Base-by-base conservation (phyloP, 2,329 filamentous ascomycete genomes). In the Trichophaea hybrida region DNA sequence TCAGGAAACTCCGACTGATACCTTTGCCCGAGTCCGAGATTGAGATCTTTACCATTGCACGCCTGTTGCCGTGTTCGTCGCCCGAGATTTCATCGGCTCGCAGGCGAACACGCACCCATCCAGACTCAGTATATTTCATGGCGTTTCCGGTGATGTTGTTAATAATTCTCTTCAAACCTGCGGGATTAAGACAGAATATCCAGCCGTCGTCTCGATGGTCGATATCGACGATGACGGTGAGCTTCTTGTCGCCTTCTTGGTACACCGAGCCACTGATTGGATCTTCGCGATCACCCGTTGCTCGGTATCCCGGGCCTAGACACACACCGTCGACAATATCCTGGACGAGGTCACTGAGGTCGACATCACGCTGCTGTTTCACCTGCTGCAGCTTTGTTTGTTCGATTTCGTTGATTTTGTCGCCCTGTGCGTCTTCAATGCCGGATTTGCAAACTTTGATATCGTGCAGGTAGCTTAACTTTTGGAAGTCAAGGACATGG, bases 1-100 rank as follows among this genome's bases (percentile, higher is more conserved):
- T 74, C 8, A 85, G 71, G 63, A 80, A 87, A 7, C 84, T 79
- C 5, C 78, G 73, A 0, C 77, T 77, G 37, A 87, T 87, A 1
- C 84, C 84, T 49, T 76, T 76, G 1, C 84, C 84, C 0, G 83
- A 83, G 65, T 87, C 84, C 0, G 74, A 73, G 1, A 87, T 77
- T 0, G 74, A 77, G 5, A 82, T 66, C 0, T 68, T 69, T 1
- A 74, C 69, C 40, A 69, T 65, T 3, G 67, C 64, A 17, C 63
- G 71, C 24, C 59, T 53, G 7, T 61, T 54, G 43, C 49, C 54
- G 33, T 58, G 40, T 24, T 40, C 55, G 43, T 61, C 58, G 6
- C n/a, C 32, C 32, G 12, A 31, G 37, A 63, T 59, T 35, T 66
- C 62, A 43, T 65, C 60, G 8, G 70, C 61, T 24, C 68, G 63